phyloP scores from a whole-genome alignment of 306 rosid species.

The Quercus glauca region DNA sequence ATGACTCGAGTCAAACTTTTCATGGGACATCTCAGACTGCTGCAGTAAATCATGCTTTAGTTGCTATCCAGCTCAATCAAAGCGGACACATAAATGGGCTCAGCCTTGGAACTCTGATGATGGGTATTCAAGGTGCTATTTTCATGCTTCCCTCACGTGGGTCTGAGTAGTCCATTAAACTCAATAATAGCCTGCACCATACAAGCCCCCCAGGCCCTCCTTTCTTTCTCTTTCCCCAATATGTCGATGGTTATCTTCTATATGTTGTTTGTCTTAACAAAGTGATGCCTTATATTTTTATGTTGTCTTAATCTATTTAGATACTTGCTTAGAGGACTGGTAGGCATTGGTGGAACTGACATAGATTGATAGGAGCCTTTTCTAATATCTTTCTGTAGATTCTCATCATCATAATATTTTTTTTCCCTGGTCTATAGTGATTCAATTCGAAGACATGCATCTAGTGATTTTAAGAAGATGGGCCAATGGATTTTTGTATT shows the following conservation, averaged over 20 bases:
- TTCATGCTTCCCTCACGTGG: not conserved
- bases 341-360: too few relatives aligned
- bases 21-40: conserved; percentile 55
- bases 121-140: conserved; percentile 82
- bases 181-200: not conserved
- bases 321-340: too few relatives aligned
- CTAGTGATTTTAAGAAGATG: conserved; percentile 85
- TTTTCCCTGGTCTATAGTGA: conserved; percentile 46
- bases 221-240: not conserved
- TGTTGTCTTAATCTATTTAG: not conserved
- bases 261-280: not conserved
- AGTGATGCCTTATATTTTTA: not conserved
- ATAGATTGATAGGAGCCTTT: not conserved
- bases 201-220: not conserved
- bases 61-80: conserved; percentile 89
- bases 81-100: conserved; percentile 87
- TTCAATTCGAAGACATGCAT: conserved; percentile 77
- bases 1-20: conserved; percentile 73
- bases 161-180: not conserved
- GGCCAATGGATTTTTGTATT: conserved; percentile 86
- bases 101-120: conserved; percentile 83
- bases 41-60: too few relatives aligned
- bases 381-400: not conserved
- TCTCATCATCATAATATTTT: not conserved
- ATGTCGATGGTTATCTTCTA: not conserved